Conservation (phyloP, 441 rosid species). For the Adansonia madagascariensis region DNA sequence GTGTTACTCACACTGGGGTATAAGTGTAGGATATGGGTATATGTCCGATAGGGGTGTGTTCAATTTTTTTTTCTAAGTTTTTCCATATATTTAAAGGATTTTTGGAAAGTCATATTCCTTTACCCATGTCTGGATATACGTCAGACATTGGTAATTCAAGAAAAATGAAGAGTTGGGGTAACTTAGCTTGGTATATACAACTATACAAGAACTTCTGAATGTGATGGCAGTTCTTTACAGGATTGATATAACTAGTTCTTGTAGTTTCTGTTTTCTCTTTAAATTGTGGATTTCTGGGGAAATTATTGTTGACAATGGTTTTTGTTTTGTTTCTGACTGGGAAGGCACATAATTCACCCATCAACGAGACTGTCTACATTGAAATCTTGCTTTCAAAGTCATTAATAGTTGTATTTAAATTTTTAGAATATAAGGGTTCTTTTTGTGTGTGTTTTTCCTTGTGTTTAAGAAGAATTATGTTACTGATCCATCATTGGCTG, state of each 20-base stretch:
- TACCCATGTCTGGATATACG: too few species aligned
- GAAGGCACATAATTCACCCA: not conserved
- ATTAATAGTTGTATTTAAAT: not conserved
- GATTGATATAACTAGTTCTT: not conserved
- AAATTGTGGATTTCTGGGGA: not conserved
- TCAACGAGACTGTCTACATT: not conserved
- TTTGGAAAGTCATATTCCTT: too few species aligned
- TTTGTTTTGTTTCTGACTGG: slow-evolving; percentile 5
- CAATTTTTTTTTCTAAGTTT: too few species aligned
- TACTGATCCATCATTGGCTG: not conserved
- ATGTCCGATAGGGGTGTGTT: too few species aligned
- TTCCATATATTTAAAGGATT: too few species aligned
- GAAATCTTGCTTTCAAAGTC: not conserved
- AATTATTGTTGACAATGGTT: not conserved
- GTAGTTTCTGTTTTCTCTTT: not conserved
- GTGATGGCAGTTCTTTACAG: not conserved
- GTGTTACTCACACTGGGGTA: too few species aligned
- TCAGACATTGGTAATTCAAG: too few species aligned
- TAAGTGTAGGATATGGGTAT: too few species aligned
- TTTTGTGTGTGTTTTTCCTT: not conserved
- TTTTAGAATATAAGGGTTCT: not conserved
- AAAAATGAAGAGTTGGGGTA: too few species aligned
- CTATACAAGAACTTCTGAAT: not conserved
- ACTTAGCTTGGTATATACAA: not conserved
- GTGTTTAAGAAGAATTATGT: slow-evolving; percentile 6